These are phyloP conservation scores for Chaetoceros tenuissimus DNA, from an alignment of 108 stramenopile species.

Conservation along the genomic window DNA sequence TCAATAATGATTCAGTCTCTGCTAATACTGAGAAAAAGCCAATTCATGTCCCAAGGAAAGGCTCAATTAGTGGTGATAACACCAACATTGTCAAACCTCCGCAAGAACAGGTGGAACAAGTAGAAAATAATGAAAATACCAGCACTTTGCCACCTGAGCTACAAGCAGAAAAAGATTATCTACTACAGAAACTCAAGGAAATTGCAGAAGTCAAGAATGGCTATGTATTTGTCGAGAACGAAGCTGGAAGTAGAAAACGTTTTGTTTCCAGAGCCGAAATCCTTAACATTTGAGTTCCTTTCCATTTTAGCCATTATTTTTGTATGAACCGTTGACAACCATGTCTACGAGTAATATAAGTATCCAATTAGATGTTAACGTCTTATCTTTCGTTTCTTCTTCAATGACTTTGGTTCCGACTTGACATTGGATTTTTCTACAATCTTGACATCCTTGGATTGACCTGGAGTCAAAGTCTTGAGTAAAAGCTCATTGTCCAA, in stretches of 20 bases:
- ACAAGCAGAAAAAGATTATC: not conserved
- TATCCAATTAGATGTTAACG: not conserved
- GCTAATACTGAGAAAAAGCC: no score
- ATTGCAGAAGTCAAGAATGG: not conserved
- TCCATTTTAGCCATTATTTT: no score
- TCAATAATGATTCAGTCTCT: no score
- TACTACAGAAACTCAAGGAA: not conserved
- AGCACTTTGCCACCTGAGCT: not conserved
- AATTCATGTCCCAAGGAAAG: no score
- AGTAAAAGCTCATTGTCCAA: not conserved
- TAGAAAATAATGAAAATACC: not conserved
- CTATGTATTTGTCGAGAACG: constrained; percentile 14
- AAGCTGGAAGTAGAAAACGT: constrained; percentile 29
- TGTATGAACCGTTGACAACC: no score
- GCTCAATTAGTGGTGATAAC: constrained; percentile 10
- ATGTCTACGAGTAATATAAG: no score
- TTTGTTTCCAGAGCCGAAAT: constrained; percentile 13
- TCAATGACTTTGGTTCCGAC: not conserved
- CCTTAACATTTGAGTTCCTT: not conserved
- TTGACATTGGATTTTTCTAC: not conserved
- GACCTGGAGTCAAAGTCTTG: not conserved
- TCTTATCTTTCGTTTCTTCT: not conserved
- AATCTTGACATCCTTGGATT: not conserved
- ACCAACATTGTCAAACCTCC: not conserved
- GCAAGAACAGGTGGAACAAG: not conserved